A percentile compares a stretch with the other conserved stretches of the same genome.
phyloP scores from a whole-genome alignment of 2,329 filamentous ascomycete species.

The Sclerotinia sclerotiorum region DNA sequence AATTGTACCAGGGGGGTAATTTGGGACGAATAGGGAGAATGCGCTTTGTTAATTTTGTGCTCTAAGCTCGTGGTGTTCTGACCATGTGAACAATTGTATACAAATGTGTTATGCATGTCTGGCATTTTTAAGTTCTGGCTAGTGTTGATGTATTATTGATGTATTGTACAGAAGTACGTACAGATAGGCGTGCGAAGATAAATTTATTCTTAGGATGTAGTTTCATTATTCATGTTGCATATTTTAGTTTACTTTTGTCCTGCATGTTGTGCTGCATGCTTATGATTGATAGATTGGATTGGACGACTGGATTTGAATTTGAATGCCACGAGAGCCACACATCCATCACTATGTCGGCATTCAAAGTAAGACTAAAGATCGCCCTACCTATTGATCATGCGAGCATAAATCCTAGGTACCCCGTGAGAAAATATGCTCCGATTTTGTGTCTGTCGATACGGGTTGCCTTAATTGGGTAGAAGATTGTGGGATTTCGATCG shows the following conservation, averaged over 20 bases:
- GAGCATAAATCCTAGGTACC: conserved; percentile 2
- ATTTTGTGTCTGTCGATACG: background rate
- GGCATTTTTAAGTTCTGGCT: no score
- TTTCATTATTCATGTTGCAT: background rate
- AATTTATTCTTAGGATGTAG: background rate
- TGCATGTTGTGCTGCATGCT: background rate
- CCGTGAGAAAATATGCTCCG: conserved; percentile 5
- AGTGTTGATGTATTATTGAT: no score
- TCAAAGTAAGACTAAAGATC: conserved; percentile 5
- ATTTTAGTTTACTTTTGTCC: background rate
- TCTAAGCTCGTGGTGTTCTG: background rate
- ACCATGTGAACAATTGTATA: conserved; percentile 5
- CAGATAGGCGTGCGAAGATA: no score
- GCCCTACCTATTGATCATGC: conserved; percentile 7
- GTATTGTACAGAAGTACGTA: no score
- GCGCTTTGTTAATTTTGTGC: background rate
- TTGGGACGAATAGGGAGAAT: background rate
- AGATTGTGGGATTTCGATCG: background rate
- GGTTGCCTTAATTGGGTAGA: background rate
- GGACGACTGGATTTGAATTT: background rate
- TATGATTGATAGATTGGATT: background rate
- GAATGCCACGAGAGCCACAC: conserved; percentile 2
- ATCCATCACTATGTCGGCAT: conserved; percentile 11
- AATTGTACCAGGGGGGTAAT: background rate
- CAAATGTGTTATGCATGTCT: no score